A percentile compares a stretch with the other conserved stretches of the same genome.
These are phyloP conservation scores for Aspergillus sergii DNA, from an alignment of 2,329 filamentous ascomycete genomes.

Conservation along the genomic window DNA sequence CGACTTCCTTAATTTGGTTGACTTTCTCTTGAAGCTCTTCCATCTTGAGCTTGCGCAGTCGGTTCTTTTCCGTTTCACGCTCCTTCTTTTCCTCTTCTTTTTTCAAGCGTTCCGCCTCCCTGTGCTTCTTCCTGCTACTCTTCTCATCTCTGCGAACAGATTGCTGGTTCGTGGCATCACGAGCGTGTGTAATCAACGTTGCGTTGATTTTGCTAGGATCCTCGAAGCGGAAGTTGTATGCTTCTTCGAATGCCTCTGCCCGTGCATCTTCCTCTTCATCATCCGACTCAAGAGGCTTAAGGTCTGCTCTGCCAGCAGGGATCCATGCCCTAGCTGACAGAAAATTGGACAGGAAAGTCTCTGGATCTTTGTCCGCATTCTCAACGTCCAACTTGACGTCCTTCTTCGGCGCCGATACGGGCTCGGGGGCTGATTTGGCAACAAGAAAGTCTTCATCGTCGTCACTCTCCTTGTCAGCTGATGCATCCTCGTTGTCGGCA, in stretches of 20 bases:
- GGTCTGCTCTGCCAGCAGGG: constrained; percentile 65
- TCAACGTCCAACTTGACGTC: constrained; percentile 67
- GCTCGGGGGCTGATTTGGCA: constrained; percentile 61
- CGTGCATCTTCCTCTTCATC: constrained; percentile 74
- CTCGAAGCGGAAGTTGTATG: constrained; percentile 96
- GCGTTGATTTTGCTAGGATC: constrained; percentile 87
- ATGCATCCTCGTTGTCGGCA: constrained; percentile 47
- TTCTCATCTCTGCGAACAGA: constrained; percentile 84
- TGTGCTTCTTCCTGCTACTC: constrained; percentile 73
- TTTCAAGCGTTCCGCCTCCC: constrained; percentile 75
- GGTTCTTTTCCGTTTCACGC: constrained; percentile 77
- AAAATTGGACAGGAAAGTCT: constrained; percentile 93
- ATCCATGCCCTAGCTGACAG: constrained; percentile 91
- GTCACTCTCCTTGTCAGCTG: constrained; percentile 54
- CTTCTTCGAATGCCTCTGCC: constrained; percentile 86
- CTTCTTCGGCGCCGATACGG: constrained; percentile 36
- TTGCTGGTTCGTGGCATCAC: constrained; percentile 78
- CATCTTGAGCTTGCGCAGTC: constrained; percentile 82
- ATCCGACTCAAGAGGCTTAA: constrained; percentile 87
- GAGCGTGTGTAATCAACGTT: constrained; percentile 81
- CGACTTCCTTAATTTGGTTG: constrained; percentile 83
- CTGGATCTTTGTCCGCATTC: constrained; percentile 83
- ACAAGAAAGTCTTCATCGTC: constrained; percentile 76
- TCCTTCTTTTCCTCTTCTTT: constrained; percentile 78
- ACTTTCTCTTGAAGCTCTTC: constrained; percentile 89